These are phyloP conservation scores for Sungouiella thailandica DNA, from an alignment of 805 yeast genomes.

Conservation along the genomic window DNA sequence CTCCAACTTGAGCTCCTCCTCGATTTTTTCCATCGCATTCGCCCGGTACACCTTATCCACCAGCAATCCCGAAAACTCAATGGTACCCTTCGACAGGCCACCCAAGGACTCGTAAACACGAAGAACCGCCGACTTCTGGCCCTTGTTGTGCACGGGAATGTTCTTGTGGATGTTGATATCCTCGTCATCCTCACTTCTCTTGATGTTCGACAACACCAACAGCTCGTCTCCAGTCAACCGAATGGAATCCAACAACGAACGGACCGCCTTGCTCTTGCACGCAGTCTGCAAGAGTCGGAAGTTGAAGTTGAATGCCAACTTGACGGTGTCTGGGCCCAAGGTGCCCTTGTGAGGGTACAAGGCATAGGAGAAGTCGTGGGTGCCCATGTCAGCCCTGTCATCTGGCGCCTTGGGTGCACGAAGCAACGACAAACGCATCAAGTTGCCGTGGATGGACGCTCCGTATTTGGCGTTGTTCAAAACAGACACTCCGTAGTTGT, in stretches of 20 bases:
- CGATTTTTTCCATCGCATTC: slow-evolving; percentile 53
- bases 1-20: slow-evolving; percentile 34
- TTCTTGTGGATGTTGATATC: slow-evolving; percentile 44
- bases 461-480: slow-evolving; percentile 88
- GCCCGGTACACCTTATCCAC: slow-evolving; percentile 48
- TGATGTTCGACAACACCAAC: slow-evolving; percentile 68
- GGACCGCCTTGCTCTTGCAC: slow-evolving; percentile 10
- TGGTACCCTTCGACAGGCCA: slow-evolving; percentile 55
- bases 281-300: slow-evolving; percentile 32
- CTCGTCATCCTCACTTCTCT: slow-evolving; percentile 82
- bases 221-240: slow-evolving; percentile 48
- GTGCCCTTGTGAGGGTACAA: slow-evolving; percentile 76
- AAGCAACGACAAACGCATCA: slow-evolving; percentile 78
- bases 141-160: slow-evolving; percentile 41
- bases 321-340: slow-evolving; percentile 59
- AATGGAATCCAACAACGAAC: slow-evolving; percentile 10
- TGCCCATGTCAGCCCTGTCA: slow-evolving; percentile 90
- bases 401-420: slow-evolving; percentile 95
- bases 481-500: slow-evolving; percentile 79
- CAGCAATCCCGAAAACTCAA: slow-evolving; percentile 41
- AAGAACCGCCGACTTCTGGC: slow-evolving; percentile 47
- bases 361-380: slow-evolving; percentile 78
- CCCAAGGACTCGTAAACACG: slow-evolving; percentile 88
- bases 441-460: slow-evolving; percentile 87
- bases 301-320: slow-evolving; percentile 77